Conservation (phyloP, 345 rosid genomes). For the Theobroma cacao region DNA sequence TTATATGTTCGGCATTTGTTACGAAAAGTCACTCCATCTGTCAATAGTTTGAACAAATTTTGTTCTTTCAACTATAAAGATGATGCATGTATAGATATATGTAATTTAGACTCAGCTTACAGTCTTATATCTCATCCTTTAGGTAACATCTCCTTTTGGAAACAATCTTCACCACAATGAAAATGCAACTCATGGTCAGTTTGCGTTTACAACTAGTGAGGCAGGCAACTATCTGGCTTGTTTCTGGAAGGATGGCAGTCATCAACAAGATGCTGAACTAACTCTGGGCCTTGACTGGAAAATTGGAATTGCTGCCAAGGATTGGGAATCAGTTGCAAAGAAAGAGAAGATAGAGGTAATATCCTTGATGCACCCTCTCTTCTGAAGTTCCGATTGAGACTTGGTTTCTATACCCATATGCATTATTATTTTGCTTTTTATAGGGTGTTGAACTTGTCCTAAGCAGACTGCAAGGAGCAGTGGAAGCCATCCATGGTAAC, state of each 20-base stretch:
- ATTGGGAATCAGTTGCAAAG: constrained; percentile 94
- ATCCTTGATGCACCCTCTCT: neutral
- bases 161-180: constrained; percentile 59
- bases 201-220: constrained; percentile 76
- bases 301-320: constrained; percentile 86
- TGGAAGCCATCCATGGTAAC: constrained; percentile 60
- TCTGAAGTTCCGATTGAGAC: neutral
- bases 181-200: constrained; percentile 61
- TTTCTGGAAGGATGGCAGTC: constrained; percentile 53
- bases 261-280: constrained; percentile 27
- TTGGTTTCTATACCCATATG: neutral
- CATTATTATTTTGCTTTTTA: neutral
- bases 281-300: constrained; percentile 86
- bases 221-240: constrained; percentile 77
- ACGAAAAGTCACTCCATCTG: neutral
- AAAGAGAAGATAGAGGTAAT: constrained; percentile 90
- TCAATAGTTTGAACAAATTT: neutral
- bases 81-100: neutral
- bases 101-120: neutral
- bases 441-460: constrained; percentile 93
- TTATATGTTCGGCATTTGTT: neutral
- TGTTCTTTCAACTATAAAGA: neutral
- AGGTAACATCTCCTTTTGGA: constrained; percentile 84
- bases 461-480: constrained; percentile 66
- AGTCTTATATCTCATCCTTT: constrained; percentile 10